phyloP scores from a whole-genome alignment of 148 eudicot species.

The Spergularia bocconei region DNA sequence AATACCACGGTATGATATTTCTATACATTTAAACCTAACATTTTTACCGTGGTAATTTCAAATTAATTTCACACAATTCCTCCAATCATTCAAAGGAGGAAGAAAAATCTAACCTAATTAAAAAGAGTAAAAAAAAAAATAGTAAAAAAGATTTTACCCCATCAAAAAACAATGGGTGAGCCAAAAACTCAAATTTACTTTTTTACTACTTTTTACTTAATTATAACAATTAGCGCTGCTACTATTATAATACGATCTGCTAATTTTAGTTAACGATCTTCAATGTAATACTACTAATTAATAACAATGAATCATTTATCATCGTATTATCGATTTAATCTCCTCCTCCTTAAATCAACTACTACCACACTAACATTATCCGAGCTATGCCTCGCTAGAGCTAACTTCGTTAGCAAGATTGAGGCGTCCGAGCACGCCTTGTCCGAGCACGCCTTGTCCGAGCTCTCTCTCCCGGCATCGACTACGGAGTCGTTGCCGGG shows the following conservation, averaged over 20 bases:
- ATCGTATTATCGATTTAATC: neutral
- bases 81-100: too few relatives aligned
- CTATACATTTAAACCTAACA: too few relatives aligned
- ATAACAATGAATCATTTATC: neutral
- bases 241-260: too few relatives aligned
- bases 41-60: too few relatives aligned
- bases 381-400: slow-evolving; percentile 55
- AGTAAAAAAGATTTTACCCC: neutral
- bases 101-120: too few relatives aligned
- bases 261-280: too few relatives aligned
- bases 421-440: slow-evolving; percentile 55
- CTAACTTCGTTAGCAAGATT: slow-evolving; percentile 50
- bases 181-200: neutral
- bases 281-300: neutral
- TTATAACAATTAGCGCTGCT: too few relatives aligned
- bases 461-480: slow-evolving; percentile 41
- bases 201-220: too few relatives aligned
- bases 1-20: too few relatives aligned
- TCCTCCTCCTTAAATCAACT: slow-evolving; percentile 43
- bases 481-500: slow-evolving; percentile 33
- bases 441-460: slow-evolving; percentile 60
- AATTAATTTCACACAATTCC: too few relatives aligned
- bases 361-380: slow-evolving; percentile 66
- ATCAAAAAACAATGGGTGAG: neutral
- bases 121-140: too few relatives aligned